Base-by-base conservation (phyloP, 2,329 filamentous ascomycete species). In the Microdochium nivale region DNA sequence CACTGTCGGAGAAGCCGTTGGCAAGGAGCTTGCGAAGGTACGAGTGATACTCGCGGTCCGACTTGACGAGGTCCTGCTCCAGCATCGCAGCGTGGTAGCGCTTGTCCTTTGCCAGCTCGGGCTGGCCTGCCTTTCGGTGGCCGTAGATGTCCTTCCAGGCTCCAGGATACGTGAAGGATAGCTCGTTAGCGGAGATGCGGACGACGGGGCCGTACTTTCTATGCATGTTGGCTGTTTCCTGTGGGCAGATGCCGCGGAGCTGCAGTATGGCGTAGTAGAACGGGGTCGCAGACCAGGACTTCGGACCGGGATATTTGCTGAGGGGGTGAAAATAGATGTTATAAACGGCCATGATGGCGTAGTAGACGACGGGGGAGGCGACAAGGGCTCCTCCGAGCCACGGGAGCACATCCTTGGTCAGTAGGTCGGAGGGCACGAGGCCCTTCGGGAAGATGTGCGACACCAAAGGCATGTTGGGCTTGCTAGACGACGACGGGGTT, bases 101-200 rank as follows among this genome's bases (percentile, higher is more conserved):
- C 1, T 56, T 48, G 49, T 51, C 58, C 56, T 70, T 70, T 25
- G 55, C 48, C 30, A 69, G 59, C 51, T 69, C 67, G 11, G 53
- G 53, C 10, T 49, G 47, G 19, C 55, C 55, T 14, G 52, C 47
- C 0, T 53, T 46, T 2, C 54, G 52, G 47, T 47, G 43, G 43
- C 43, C 43, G 43, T 10, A 47, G 19, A 47, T 47, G 43, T 47
- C 43, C 16, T 16, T 47, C 43, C 43, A 47, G 43, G 43, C 43
- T 14, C 21, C 21, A 16, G 43, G 21, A 14, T 23, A 24, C 3
- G 19, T 47, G 43, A 47, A 47, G 23, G 21, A 24, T 9, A 47
- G 23, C 13, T 23, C 24, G 19, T 47, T 21, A 9, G 43, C 43
- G 19, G 21, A 23, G 24, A 25, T 47, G 43, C 43, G 43, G 43